These are phyloP conservation scores for Mrakia hoshinonis DNA, from an alignment of 768 basidiomycete species.

Conservation along the genomic window DNA sequence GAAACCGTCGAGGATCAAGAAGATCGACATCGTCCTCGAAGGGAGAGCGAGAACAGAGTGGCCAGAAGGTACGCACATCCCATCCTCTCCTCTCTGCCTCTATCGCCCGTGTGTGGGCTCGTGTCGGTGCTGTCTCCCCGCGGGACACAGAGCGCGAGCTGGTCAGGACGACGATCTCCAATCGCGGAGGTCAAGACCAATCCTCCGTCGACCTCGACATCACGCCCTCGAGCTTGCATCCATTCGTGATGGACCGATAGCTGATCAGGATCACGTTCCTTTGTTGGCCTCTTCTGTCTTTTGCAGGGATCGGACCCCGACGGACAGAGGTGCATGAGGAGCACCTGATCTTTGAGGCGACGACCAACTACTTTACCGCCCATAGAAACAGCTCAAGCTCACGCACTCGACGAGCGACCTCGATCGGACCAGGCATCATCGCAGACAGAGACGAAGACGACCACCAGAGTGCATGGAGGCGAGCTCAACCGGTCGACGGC, in stretches of 20 bases:
- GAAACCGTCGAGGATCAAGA: constrained; percentile 77
- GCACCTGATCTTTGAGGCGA: constrained; percentile 61
- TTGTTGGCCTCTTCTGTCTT: too few species aligned
- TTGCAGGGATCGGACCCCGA: constrained; percentile 56
- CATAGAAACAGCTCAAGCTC: constrained; percentile 36
- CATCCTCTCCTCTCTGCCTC: background rate
- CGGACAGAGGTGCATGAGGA: constrained; percentile 71
- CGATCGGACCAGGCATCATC: constrained; percentile 50
- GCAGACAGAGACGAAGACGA: constrained; percentile 38
- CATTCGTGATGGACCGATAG: background rate
- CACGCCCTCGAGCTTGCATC: background rate
- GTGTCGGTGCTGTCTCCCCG: constrained; percentile 10
- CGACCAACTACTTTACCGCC: constrained; percentile 65
- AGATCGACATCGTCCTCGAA: constrained; percentile 69
- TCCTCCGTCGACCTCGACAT: background rate
- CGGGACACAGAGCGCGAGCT: background rate
- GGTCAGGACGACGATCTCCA: background rate
- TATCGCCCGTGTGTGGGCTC: background rate
- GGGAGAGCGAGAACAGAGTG: constrained; percentile 66
- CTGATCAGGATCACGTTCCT: background rate
- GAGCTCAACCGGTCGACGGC: background rate
- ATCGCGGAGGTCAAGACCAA: background rate
- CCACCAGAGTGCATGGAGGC: background rate
- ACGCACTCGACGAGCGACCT: constrained; percentile 46
- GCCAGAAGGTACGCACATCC: constrained; percentile 62